phyloP scores from a whole-genome alignment of 2,329 filamentous ascomycete species.

The Kalaharituber pfeilii region DNA sequence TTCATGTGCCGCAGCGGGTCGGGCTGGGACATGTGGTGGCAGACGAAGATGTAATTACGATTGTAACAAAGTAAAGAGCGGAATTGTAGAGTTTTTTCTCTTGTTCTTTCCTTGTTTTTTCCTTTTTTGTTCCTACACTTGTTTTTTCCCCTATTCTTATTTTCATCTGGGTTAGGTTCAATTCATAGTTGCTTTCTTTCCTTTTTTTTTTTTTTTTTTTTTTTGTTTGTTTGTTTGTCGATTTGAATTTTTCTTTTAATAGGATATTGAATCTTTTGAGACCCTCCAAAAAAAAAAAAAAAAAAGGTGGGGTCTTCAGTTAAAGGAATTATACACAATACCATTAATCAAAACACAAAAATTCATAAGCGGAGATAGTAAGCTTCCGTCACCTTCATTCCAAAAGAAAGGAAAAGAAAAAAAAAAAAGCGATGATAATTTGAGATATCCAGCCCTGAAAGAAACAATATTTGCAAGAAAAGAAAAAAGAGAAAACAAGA shows the following conservation, averaged over 20 bases:
- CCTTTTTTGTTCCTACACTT: slow-evolving; percentile 1
- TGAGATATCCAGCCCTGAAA: not conserved
- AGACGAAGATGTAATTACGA: slow-evolving; percentile 20
- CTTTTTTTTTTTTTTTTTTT: slow-evolving; percentile 4
- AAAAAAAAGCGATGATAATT: not conserved
- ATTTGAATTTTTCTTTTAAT: slow-evolving; percentile 4
- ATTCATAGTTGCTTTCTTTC: slow-evolving; percentile 8
- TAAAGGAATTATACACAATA: not conserved
- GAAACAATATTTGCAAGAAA: not conserved
- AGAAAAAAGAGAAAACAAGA: not conserved
- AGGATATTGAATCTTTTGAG: slow-evolving; percentile 10
- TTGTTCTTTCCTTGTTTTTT: not conserved
- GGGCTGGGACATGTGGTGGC: slow-evolving; percentile 62
- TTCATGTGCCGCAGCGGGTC: slow-evolving; percentile 85
- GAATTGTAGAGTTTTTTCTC: too few relatives aligned
- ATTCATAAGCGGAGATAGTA: slow-evolving; percentile 1
- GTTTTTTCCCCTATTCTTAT: slow-evolving; percentile 3
- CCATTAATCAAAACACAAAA: not conserved
- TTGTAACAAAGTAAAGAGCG: slow-evolving; percentile 19
- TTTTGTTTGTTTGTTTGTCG: slow-evolving; percentile 6
- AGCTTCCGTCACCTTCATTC: too few relatives aligned
- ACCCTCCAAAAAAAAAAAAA: slow-evolving; percentile 5
- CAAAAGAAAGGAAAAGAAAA: not conserved
- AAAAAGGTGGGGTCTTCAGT: slow-evolving; percentile 2
- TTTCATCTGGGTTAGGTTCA: slow-evolving; percentile 5